Evolutionary conservation across 2,329 filamentous ascomycete genomes (phyloP).

Genomic region (Pezicula neosporulosa): DNA sequence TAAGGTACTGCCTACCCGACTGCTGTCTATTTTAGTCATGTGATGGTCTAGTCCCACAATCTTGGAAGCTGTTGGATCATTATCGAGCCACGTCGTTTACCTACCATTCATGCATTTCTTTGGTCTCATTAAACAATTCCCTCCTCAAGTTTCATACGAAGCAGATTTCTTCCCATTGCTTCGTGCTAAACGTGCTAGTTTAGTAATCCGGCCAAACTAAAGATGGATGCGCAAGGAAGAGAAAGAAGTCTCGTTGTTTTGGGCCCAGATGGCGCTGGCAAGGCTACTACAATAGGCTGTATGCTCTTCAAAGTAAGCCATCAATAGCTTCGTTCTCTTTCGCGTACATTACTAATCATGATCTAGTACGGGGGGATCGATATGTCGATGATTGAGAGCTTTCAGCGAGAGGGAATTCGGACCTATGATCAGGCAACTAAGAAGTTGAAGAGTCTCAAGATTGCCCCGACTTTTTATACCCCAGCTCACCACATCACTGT

Average conservation of each 20-base stretch:
- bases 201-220: too few species aligned
- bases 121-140: too few species aligned
- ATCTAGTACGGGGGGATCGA: neutral
- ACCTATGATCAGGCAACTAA: neutral
- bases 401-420: neutral
- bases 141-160: too few species aligned
- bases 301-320: neutral
- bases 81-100: too few species aligned
- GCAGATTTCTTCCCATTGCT: too few species aligned
- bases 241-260: neutral
- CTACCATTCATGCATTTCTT: too few species aligned
- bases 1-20: too few species aligned
- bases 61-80: too few species aligned
- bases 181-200: too few species aligned
- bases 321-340: neutral
- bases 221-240: too few species aligned
- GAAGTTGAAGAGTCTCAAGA: neutral
- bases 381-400: neutral
- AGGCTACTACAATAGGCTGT: neutral
- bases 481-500: neutral
- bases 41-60: too few species aligned
- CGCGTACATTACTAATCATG: neutral
- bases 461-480: neutral
- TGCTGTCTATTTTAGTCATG: too few species aligned
- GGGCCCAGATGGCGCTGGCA: neutral